A percentile compares a stretch with the other conserved stretches of the same genome.
phyloP scores from a whole-genome alignment of 768 basidiomycete species.

The Vishniacozyma victoriae region DNA sequence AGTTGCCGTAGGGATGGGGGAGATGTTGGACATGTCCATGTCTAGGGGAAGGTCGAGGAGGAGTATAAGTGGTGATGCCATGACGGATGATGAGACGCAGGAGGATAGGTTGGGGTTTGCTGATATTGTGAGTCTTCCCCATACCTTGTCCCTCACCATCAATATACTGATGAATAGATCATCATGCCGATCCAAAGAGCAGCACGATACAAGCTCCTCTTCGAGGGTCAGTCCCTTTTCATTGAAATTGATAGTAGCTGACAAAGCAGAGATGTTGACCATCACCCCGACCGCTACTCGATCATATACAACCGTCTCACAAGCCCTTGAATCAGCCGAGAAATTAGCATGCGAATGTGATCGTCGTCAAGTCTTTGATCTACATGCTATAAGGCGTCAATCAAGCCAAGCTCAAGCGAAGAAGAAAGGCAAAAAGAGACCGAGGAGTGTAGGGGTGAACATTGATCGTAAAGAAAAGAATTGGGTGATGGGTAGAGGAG shows the following conservation, averaged over 20 bases:
- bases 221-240: constrained; percentile 16
- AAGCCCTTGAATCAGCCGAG: constrained; percentile 18
- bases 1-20: constrained; percentile 16
- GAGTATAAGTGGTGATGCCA: neutral
- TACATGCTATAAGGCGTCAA: constrained; percentile 14
- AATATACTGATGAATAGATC: constrained; percentile 8
- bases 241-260: too few species aligned
- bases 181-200: constrained; percentile 33
- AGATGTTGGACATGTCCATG: neutral
- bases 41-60: neutral
- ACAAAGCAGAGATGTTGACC: neutral
- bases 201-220: constrained; percentile 28
- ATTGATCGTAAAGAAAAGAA: too few species aligned
- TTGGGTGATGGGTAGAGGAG: too few species aligned
- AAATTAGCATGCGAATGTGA: constrained; percentile 20
- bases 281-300: neutral
- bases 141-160: neutral
- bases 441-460: constrained; percentile 7
- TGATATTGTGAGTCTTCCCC: constrained; percentile 21
- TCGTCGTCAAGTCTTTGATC: constrained; percentile 16
- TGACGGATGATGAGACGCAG: constrained; percentile 1
- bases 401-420: too few species aligned
- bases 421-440: constrained; percentile 6
- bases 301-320: constrained; percentile 2
- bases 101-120: constrained; percentile 18